Conservation (phyloP, 169 alveolate species). For the Eimeria sp. region DNA sequence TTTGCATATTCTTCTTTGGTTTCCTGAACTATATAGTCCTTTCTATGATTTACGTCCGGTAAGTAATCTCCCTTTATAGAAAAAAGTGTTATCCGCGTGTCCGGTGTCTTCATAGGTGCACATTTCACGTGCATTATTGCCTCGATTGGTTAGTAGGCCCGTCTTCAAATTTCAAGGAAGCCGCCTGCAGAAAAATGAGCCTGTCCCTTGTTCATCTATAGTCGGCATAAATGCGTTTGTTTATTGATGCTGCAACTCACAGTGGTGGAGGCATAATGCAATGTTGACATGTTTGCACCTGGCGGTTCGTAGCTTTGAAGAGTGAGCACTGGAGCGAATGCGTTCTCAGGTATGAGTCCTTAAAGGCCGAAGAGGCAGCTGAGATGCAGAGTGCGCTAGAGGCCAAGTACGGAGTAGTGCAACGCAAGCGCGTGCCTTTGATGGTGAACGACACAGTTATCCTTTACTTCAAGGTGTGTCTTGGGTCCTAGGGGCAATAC, state of each 20-base stretch:
- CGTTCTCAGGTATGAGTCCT: conserved; percentile 31
- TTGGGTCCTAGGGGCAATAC: not conserved
- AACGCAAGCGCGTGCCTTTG: conserved; percentile 64
- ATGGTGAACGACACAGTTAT: conserved; percentile 67
- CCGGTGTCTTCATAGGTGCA: not conserved
- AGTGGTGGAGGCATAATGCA: not conserved
- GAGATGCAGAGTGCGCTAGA: conserved; percentile 65
- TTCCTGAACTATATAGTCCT: conserved; percentile 67
- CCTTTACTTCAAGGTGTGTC: conserved; percentile 61
- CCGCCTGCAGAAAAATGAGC: not conserved
- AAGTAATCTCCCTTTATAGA: not conserved
- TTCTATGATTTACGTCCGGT: conserved; percentile 66
- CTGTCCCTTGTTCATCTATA: not conserved
- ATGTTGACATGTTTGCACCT: not conserved
- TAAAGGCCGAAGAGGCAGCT: conserved; percentile 66
- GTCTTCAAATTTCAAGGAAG: not conserved
- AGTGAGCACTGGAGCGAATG: not conserved
- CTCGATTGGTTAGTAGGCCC: not conserved
- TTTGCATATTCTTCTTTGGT: conserved; percentile 41
- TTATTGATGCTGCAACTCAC: not conserved
- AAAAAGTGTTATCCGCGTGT: not conserved
- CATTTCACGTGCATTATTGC: not conserved
- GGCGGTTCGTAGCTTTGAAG: not conserved
- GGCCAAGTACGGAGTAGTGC: conserved; percentile 67
- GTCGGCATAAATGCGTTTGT: not conserved